Percentiles rank a stretch among this genome's conserved stretches.
Conservation (phyloP, 306 rosid genomes). For the Rosa chinensis region DNA sequence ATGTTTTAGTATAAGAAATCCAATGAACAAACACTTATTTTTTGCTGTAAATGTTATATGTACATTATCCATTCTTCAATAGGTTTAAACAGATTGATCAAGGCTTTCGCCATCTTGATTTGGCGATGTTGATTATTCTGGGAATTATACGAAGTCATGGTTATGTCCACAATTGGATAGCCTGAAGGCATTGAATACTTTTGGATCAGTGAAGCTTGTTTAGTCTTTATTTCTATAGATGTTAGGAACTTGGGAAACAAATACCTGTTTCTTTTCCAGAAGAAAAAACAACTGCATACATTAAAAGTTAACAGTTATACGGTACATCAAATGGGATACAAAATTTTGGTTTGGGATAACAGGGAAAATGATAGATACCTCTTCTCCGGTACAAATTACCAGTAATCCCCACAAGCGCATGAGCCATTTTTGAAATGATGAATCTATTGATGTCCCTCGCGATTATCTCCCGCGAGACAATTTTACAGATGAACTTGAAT, state of each 20-base stretch:
- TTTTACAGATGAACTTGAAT: conserved; percentile 61
- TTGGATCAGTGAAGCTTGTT: background rate
- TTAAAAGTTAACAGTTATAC: no score
- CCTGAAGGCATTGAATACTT: background rate
- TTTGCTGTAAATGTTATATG: conserved; percentile 39
- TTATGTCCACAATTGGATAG: background rate
- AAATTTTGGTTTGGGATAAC: background rate
- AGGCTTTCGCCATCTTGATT: background rate
- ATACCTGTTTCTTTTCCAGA: no score
- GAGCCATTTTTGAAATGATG: conserved; percentile 85
- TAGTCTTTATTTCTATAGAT: background rate
- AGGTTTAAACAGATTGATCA: background rate
- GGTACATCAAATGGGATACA: background rate
- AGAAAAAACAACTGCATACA: no score
- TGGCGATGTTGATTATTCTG: conserved; percentile 5
- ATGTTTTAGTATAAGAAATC: conserved; percentile 19
- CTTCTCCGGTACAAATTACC: conserved; percentile 41
- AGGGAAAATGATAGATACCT: background rate
- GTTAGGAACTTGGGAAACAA: no score
- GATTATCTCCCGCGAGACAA: conserved; percentile 71
- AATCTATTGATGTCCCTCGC: conserved; percentile 80
- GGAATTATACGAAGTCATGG: background rate
- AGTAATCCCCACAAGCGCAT: conserved; percentile 88
- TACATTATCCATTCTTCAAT: conserved; percentile 26
- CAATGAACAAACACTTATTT: background rate